Percentiles rank a stretch among this genome's conserved stretches.
These are phyloP conservation scores for Bipolaris cookei DNA, from an alignment of 2,329 filamentous ascomycete genomes.

Conservation along the genomic window DNA sequence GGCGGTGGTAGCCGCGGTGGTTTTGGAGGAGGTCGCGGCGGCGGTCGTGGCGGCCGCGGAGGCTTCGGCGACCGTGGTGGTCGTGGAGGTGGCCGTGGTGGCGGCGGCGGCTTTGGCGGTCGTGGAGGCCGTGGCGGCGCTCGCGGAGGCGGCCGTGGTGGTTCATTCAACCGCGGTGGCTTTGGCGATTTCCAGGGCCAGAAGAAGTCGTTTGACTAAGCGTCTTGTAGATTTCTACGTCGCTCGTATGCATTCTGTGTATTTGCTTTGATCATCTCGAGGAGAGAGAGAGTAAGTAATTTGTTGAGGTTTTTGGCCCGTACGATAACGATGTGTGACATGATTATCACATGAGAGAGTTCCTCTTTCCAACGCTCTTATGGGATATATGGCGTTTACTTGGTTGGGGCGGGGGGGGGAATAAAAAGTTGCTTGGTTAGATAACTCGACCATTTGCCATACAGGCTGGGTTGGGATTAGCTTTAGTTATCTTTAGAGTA, in stretches of 20 bases:
- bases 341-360: constrained; percentile 14
- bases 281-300: constrained; percentile 31
- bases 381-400: constrained; percentile 18
- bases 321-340: constrained; percentile 27
- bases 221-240: constrained; percentile 8
- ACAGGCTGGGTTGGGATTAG: constrained; percentile 10
- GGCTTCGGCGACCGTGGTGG: constrained; percentile 55
- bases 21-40: constrained; percentile 57
- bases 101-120: constrained; percentile 60
- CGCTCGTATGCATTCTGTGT: constrained; percentile 16
- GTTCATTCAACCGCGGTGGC: constrained; percentile 59
- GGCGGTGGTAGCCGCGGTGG: constrained; percentile 57
- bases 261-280: constrained; percentile 29
- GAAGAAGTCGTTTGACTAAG: constrained; percentile 72
- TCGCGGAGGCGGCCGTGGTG: constrained; percentile 56
- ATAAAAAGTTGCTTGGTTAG: constrained; percentile 24
- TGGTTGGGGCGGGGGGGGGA: neutral
- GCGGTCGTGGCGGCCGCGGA: constrained; percentile 54
- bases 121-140: constrained; percentile 58
- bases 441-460: constrained; percentile 11
- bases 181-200: constrained; percentile 76
- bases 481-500: constrained; percentile 21
- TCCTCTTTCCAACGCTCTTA: constrained; percentile 10
- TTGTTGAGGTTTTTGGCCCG: constrained; percentile 16
- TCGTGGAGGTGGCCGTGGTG: constrained; percentile 52